Percentiles rank a stretch among this genome's conserved stretches.
These are phyloP conservation scores for Citropsis articulata DNA, from an alignment of 345 rosid species.

Conservation along the genomic window DNA sequence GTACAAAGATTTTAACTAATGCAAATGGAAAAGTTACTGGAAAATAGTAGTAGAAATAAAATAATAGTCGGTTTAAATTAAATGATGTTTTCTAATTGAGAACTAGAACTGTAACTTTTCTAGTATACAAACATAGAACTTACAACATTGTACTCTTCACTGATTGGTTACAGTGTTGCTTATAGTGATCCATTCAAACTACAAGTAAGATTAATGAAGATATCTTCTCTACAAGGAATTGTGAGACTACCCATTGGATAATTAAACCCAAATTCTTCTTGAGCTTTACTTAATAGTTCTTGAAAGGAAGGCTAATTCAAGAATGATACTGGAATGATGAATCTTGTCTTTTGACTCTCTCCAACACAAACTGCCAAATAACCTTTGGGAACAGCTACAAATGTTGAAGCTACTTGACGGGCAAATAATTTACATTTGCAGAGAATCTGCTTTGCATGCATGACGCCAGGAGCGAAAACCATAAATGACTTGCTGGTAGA, in stretches of 20 bases:
- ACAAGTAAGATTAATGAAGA: slow-evolving; percentile 29
- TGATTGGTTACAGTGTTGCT: neutral
- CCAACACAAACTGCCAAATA: slow-evolving; percentile 25
- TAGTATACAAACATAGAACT: neutral
- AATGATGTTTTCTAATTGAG: neutral
- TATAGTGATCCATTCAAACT: neutral
- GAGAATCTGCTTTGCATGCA: slow-evolving; percentile 22
- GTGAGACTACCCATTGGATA: slow-evolving; percentile 47
- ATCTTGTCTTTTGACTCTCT: slow-evolving; percentile 25
- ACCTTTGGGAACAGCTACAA: slow-evolving; percentile 23
- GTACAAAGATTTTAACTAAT: too few species aligned
- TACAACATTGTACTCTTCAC: slow-evolving; percentile 6
- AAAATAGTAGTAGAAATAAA: neutral
- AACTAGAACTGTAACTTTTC: neutral
- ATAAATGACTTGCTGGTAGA: neutral
- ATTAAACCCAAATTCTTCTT: slow-evolving; percentile 43
- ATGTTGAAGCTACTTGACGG: slow-evolving; percentile 9
- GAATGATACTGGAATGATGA: slow-evolving; percentile 26
- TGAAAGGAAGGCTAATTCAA: slow-evolving; percentile 29
- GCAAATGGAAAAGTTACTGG: neutral
- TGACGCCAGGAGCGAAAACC: neutral
- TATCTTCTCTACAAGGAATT: slow-evolving; percentile 43
- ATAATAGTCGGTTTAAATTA: neutral
- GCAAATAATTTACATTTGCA: neutral
- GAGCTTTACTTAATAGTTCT: slow-evolving; percentile 22